These are phyloP conservation scores for Fusarium xyrophilum DNA, from an alignment of 2,329 filamentous ascomycete genomes.

Conservation along the genomic window DNA sequence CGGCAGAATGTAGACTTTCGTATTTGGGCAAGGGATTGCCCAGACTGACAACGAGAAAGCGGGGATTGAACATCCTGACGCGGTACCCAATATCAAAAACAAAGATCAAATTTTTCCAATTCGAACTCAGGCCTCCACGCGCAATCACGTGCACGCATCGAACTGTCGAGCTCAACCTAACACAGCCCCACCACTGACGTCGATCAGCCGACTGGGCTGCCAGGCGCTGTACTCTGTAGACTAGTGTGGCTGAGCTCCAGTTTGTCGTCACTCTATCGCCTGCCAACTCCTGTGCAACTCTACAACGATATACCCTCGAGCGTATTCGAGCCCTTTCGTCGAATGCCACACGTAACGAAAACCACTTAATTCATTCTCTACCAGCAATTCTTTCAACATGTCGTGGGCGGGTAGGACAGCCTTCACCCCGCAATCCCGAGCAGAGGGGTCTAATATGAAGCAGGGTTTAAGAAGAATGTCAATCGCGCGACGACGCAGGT, in stretches of 20 bases:
- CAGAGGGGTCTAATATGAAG: conserved; percentile 43
- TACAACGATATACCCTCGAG: conserved; percentile 27
- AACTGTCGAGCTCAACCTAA: not conserved
- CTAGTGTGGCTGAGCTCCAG: conserved; percentile 44
- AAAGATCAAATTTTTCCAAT: conserved; percentile 5
- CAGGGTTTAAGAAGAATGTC: conserved; percentile 82
- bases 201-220: conserved; percentile 44
- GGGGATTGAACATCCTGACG: conserved; percentile 50
- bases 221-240: conserved; percentile 1
- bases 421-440: conserved; percentile 38
- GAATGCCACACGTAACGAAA: conserved; percentile 12
- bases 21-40: conserved; percentile 82
- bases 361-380: conserved; percentile 3
- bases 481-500: conserved; percentile 99
- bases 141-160: conserved; percentile 43
- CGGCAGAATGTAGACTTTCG: conserved; percentile 84
- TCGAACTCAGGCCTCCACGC: conserved; percentile 21
- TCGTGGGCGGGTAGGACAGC: conserved; percentile 70
- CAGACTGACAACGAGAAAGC: conserved; percentile 82
- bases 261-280: conserved; percentile 42
- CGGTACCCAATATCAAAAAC: conserved; percentile 15
- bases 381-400: conserved; percentile 55
- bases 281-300: conserved; percentile 32
- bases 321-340: conserved; percentile 16
- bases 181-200: conserved; percentile 43